phyloP scores from a whole-genome alignment of 1,139 yeast species.

The Lodderomyces elongisporus region DNA sequence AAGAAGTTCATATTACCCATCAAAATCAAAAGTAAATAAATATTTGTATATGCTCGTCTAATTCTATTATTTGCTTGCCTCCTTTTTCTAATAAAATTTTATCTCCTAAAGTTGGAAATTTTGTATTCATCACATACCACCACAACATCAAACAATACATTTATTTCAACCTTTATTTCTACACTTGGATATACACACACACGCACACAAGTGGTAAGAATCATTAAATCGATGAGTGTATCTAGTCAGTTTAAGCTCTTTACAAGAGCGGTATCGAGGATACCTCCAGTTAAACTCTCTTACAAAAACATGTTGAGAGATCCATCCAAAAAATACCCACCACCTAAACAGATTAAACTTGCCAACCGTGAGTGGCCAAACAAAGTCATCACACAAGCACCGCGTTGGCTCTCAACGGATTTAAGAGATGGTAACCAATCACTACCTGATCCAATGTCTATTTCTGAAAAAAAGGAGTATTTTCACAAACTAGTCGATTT shows the following conservation, averaged over 20 bases:
- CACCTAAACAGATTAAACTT: constrained; percentile 33
- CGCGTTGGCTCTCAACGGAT: constrained; percentile 48
- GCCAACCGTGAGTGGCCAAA: constrained; percentile 44
- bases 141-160: too few relatives aligned
- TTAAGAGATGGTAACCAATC: constrained; percentile 49
- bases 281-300: constrained; percentile 16
- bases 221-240: too few relatives aligned
- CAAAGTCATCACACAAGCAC: constrained; percentile 35
- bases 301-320: constrained; percentile 34
- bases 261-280: constrained; percentile 23
- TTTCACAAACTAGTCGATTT: constrained; percentile 41
- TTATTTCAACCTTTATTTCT: too few relatives aligned
- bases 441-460: constrained; percentile 47
- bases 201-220: too few relatives aligned
- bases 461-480: constrained; percentile 41
- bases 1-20: too few relatives aligned
- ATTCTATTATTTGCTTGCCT: too few relatives aligned
- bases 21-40: too few relatives aligned
- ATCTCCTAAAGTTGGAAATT: too few relatives aligned
- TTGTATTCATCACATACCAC: too few relatives aligned
- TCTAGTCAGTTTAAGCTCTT: constrained; percentile 19
- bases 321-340: constrained; percentile 37
- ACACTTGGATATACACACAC: too few relatives aligned
- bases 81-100: too few relatives aligned
- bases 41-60: too few relatives aligned